These are phyloP conservation scores for Canavalia ensiformis DNA, from an alignment of 306 rosid genomes.

Conservation along the genomic window DNA sequence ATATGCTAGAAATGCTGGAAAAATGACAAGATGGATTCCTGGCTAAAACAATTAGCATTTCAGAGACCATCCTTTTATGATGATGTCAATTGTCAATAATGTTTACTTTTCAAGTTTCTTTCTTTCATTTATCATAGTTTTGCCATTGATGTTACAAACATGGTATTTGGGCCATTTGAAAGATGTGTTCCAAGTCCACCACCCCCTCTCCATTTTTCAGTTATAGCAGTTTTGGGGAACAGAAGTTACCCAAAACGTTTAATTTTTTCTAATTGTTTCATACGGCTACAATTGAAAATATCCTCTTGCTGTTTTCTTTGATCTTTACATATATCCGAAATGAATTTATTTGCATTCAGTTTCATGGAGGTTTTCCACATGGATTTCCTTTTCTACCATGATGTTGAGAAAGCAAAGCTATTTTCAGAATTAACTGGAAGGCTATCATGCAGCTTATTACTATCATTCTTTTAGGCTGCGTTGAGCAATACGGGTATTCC, in stretches of 20 bases:
- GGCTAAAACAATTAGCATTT: conserved; percentile 18
- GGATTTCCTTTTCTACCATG: conserved; percentile 25
- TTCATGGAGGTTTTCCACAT: conserved; percentile 18
- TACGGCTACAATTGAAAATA: conserved; percentile 3
- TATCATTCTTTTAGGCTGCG: conserved; percentile 74
- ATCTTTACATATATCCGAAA: neutral
- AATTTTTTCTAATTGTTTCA: conserved; percentile 19
- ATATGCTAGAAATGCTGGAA: conserved; percentile 28
- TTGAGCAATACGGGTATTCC: conserved; percentile 91
- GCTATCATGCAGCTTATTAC: conserved; percentile 17
- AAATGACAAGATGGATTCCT: neutral
- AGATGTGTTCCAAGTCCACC: conserved; percentile 1
- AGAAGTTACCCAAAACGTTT: neutral
- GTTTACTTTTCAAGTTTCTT: neutral
- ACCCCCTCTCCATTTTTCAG: too few species aligned
- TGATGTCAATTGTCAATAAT: neutral
- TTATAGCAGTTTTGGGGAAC: too few species aligned
- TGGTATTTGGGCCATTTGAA: conserved; percentile 1
- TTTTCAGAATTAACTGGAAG: conserved; percentile 15
- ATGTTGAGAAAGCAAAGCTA: conserved; percentile 19
- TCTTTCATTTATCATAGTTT: conserved; percentile 35
- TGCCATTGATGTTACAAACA: neutral
- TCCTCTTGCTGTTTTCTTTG: conserved; percentile 21
- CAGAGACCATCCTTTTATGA: conserved; percentile 7
- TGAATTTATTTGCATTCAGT: conserved; percentile 32